Evolutionary conservation across 1,284 basidiomycete species (phyloP), one percentile per base, ranked within the genome.

Genomic region (Sporisorium sorghi): DNA sequence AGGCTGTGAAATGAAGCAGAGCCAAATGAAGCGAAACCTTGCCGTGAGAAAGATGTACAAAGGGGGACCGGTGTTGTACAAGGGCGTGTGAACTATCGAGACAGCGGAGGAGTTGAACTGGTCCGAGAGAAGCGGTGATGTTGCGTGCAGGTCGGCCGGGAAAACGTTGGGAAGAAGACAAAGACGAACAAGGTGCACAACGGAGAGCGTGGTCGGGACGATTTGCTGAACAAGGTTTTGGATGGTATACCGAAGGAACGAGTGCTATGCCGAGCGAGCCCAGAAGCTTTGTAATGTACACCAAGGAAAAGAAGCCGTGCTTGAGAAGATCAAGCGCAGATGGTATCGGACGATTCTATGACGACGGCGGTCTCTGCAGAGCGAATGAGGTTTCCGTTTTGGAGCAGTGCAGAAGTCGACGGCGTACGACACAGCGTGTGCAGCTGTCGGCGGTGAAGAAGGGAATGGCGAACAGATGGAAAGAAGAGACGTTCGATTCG

Each of bases 241-340:
- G 42, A 23, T 51, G 42, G 30, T 51, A 51, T 51, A 52, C 30
- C 48, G 40, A 58, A n/a, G n/a, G 28, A 52, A 35, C 35, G 48
- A 24, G 19, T 58, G 49, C 42, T 24, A 58, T 58, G 49, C 40
- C 24, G 30, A 28, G 12, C 26, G 19, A 32, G 40, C n/a, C 30
- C 48, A 9, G 37, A 35, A 46, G 40, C 35, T 39, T 21, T 52
- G 6, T 59, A 43, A 53, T 58, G 43, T 64, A 64, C 61, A 64
- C 50, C 43, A 56, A 46, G 21, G 28, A 26, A 15, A 46, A 17
- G 26, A 28, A 17, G 30, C 30, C 24, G 19, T 37, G 23, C 9
- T 15, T 7, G 14, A 11, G 0, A 2, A 3, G 42, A 15, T 26
- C 8, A 33, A 49, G 21, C 26, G 30, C 53, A 43, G 54, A 57